A percentile compares a stretch with the other conserved stretches of the same genome.
These are phyloP conservation scores for Sphaerulina populicola DNA, from an alignment of 2,329 filamentous ascomycete species.

Conservation along the genomic window DNA sequence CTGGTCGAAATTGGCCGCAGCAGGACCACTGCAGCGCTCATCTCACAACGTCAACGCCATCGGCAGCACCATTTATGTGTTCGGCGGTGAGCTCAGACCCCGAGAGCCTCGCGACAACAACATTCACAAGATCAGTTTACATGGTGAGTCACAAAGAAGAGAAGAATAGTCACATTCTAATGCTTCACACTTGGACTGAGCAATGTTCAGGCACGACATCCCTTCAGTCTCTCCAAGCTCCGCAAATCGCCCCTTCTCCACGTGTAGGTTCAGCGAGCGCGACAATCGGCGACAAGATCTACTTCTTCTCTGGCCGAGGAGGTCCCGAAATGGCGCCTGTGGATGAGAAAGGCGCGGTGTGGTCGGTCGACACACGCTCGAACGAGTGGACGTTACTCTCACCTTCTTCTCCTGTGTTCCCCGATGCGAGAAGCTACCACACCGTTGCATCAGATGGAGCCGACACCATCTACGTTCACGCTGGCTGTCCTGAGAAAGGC, in stretches of 20 bases:
- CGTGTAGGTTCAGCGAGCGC: conserved; percentile 67
- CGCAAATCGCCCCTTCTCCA: conserved; percentile 48
- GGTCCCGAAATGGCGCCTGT: conserved; percentile 61
- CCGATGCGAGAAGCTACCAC: conserved; percentile 64
- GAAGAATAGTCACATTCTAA: neutral
- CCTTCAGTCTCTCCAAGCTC: conserved; percentile 11
- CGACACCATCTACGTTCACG: conserved; percentile 66
- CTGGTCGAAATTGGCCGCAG: conserved; percentile 34
- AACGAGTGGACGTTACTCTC: conserved; percentile 56
- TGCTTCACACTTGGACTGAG: neutral
- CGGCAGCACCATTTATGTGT: conserved; percentile 54
- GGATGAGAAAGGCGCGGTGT: conserved; percentile 65
- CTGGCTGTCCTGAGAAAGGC: conserved; percentile 59
- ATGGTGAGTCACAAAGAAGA: neutral
- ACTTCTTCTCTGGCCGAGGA: conserved; percentile 72
- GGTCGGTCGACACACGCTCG: conserved; percentile 63
- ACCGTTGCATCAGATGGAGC: conserved; percentile 56
- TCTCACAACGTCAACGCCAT: conserved; percentile 57
- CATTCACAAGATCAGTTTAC: conserved; percentile 51
- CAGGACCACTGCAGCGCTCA: conserved; percentile 54
- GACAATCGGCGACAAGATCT: conserved; percentile 60
- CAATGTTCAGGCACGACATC: conserved; percentile 23
- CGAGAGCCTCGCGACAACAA: conserved; percentile 63
- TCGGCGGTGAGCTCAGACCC: conserved; percentile 64
- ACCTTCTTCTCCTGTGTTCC: conserved; percentile 47